A percentile compares a stretch with the other conserved stretches of the same genome.
Evolutionary conservation across 345 rosid species (phyloP).

Genomic region (Limnanthes douglasii): DNA sequence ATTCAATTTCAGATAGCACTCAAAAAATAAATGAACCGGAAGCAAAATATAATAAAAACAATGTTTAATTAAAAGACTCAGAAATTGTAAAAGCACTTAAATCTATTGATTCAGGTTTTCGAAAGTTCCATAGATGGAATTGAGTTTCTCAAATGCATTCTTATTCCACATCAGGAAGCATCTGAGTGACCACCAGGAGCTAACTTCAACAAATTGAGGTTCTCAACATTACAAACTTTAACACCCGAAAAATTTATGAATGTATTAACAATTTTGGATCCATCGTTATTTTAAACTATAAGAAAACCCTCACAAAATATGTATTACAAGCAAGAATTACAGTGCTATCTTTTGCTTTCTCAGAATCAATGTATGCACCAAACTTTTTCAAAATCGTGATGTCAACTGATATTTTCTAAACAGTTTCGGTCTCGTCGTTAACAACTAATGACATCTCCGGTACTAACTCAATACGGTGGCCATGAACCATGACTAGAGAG

Average conservation of each 20-base stretch:
- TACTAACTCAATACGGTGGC: constrained; percentile 67
- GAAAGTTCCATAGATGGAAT: constrained; percentile 72
- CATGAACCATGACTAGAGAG: constrained; percentile 84
- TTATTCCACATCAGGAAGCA: constrained; percentile 92
- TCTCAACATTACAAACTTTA: constrained; percentile 76
- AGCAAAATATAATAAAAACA: no score
- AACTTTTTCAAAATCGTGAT: constrained; percentile 67
- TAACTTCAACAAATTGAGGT: constrained; percentile 67
- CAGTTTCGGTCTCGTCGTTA: constrained; percentile 46
- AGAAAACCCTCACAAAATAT: constrained; percentile 86
- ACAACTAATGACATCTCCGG: constrained; percentile 86
- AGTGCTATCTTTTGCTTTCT: constrained; percentile 85
- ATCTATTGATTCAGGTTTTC: no score
- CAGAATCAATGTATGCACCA: constrained; percentile 75
- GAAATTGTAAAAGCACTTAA: no score
- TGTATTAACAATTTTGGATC: constrained; percentile 74
- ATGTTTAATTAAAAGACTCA: no score
- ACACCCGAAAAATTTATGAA: constrained; percentile 91
- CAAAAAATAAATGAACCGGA: no score
- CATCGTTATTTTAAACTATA: constrained; percentile 69
- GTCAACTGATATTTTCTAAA: constrained; percentile 79
- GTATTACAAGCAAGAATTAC: constrained; percentile 83
- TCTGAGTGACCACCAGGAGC: constrained; percentile 99
- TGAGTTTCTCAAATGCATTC: constrained; percentile 87
- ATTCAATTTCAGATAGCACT: no score